Evolutionary conservation across 1,139 yeast genomes (phyloP), one percentile per base, ranked within the genome.

Genomic region (Lodderomyces jiufengensis): DNA sequence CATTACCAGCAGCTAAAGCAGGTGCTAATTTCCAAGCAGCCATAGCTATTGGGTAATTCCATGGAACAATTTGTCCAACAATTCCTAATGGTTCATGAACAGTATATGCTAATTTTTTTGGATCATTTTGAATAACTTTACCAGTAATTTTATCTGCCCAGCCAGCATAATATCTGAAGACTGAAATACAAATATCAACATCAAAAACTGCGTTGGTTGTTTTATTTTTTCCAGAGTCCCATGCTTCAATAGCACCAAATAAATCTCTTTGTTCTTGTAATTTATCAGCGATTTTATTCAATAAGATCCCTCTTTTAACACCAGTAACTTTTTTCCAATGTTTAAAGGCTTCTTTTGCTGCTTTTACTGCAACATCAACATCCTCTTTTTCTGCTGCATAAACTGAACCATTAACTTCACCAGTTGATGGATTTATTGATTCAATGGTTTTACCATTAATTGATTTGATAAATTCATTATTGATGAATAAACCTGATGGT

Each of bases 101-200:
- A 27, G 95, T 84, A 65, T 82, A 84, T 14, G 85, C 86, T 49
- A 84, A 70, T 59, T 81, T 80, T 41, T 71, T 72, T 24, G 79
- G 75, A 51, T 79, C 82, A 39, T 82, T 78, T 51, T 80, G 78
- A 49, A 84, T 77, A 37, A 78, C 73, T 49, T 73, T 73, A 26
- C 95, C 95, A 41, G 73, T 77, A 41, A 83, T 59, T 62, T 84
- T 84, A 61, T 85, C 95, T 31, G 92, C 84, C 79, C 85, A 84
- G 12, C 95, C 94, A 30, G 92, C 95, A 51, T 75, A 83, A 59
- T 84, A 84, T 54, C 78, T 72, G 59, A 79, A 67, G 45, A 74
- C 75, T 42, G 63, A 67, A 50, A 76, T 66, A 44, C 80, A 69
- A 51, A 78, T 78, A 28, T 63, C 76, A 35, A 84, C 66, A 54